A percentile compares a stretch with the other conserved stretches of the same genome.
These are phyloP conservation scores for Lipomyces yamadae DNA, from an alignment of 805 yeast genomes.

Conservation along the genomic window DNA sequence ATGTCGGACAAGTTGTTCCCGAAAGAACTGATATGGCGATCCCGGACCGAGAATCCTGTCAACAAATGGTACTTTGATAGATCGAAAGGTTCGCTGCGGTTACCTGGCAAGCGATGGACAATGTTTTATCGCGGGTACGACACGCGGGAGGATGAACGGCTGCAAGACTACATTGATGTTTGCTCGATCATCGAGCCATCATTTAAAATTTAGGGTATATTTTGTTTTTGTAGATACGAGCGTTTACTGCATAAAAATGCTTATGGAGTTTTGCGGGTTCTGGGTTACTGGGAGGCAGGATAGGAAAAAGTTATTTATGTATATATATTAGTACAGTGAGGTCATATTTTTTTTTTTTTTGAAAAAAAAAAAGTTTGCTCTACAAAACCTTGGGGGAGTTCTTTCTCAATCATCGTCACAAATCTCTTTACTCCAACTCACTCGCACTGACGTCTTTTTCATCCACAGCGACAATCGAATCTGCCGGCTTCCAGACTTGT, in stretches of 20 bases:
- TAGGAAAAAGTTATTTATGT: not conserved
- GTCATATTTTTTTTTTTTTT: no score
- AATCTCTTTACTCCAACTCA: conserved; percentile 36
- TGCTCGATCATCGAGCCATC: conserved; percentile 67
- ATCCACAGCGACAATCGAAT: conserved; percentile 50
- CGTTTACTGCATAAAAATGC: not conserved
- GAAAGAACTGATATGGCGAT: conserved; percentile 84
- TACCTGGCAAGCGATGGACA: conserved; percentile 27
- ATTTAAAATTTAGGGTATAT: conserved; percentile 25
- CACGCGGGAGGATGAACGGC: conserved; percentile 44
- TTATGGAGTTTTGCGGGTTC: not conserved
- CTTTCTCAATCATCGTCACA: not conserved
- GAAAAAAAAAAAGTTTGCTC: no score
- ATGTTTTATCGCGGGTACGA: conserved; percentile 29
- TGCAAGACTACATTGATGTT: conserved; percentile 57
- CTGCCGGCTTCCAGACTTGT: conserved; percentile 76
- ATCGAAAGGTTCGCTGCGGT: conserved; percentile 48
- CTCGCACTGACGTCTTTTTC: conserved; percentile 46
- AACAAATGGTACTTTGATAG: conserved; percentile 98
- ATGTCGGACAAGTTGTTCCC: conserved; percentile 69
- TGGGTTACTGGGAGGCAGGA: not conserved
- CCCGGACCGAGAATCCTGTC: conserved; percentile 83
- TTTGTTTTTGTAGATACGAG: not conserved
- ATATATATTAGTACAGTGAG: not conserved
- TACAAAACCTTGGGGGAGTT: no score